Evolutionary conservation across 176 grass and related monocot species (phyloP).

Genomic region (Bolboschoenus planiculmis): DNA sequence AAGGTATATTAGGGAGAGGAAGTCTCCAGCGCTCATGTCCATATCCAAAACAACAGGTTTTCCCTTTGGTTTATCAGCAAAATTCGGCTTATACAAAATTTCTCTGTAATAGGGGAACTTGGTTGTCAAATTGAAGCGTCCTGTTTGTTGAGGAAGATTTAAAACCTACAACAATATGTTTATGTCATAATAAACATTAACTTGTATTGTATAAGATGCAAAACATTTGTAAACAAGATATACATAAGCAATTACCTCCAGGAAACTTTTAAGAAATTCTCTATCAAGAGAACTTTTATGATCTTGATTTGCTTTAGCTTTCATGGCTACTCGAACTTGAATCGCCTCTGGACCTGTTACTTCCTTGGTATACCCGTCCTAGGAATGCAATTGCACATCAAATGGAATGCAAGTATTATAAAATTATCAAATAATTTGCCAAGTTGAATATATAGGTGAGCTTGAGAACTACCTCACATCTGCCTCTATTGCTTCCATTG

Average conservation of each 20-base stretch:
- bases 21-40: constrained; percentile 90
- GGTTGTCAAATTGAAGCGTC: constrained; percentile 42
- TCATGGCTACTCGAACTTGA: constrained; percentile 42
- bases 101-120: constrained; percentile 59
- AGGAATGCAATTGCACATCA: constrained; percentile 5
- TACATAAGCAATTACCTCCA: constrained; percentile 39
- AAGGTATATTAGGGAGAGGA: constrained; percentile 58
- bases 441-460: background rate
- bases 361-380: constrained; percentile 86
- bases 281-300: constrained; percentile 37
- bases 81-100: constrained; percentile 37
- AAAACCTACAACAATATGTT: constrained; percentile 32
- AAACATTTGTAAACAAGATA: background rate
- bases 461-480: constrained; percentile 46
- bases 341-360: constrained; percentile 36
- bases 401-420: background rate
- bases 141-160: constrained; percentile 47
- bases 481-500: constrained; percentile 35
- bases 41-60: constrained; percentile 56
- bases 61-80: constrained; percentile 32
- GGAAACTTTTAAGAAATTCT: constrained; percentile 54
- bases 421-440: background rate
- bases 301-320: constrained; percentile 65
- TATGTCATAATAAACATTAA: background rate
- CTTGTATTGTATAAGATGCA: background rate